Conservation (phyloP, 352 stramenopile species). For the Globisporangium radiosum region DNA sequence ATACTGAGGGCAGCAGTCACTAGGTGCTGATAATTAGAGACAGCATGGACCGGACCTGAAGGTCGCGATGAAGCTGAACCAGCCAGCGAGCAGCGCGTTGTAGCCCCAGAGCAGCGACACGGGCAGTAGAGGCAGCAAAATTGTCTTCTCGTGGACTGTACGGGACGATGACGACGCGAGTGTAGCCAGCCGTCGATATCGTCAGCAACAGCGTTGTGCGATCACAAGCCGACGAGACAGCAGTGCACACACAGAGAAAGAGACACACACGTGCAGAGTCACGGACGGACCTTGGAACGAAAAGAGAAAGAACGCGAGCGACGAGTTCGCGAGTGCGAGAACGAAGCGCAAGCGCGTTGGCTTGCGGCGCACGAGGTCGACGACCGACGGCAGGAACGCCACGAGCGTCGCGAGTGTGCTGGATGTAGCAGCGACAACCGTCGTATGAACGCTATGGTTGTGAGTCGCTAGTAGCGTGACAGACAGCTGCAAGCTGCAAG, state of each 20-base stretch:
- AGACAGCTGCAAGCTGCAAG: background rate
- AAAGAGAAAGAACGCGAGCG: constrained; percentile 94
- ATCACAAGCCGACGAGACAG: too few species aligned
- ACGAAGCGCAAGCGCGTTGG: constrained; percentile 72
- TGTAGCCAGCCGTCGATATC: too few species aligned
- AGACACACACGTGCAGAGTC: constrained; percentile 16
- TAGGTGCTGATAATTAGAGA: too few species aligned
- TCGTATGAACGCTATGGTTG: background rate
- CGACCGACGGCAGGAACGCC: constrained; percentile 81
- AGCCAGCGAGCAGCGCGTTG: constrained; percentile 51
- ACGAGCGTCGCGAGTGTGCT: constrained; percentile 78
- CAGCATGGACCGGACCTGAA: constrained; percentile 53
- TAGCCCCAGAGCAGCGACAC: constrained; percentile 80
- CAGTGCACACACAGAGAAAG: background rate
- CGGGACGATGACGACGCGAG: background rate
- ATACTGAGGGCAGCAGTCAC: too few species aligned
- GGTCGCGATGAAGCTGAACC: constrained; percentile 75
- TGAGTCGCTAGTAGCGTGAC: background rate
- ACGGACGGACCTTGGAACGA: constrained; percentile 84
- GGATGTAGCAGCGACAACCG: background rate
- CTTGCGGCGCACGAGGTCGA: constrained; percentile 62
- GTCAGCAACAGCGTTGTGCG: too few species aligned
- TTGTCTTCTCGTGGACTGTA: constrained; percentile 95
- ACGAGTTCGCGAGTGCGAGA: constrained; percentile 77
- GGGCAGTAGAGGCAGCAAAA: constrained; percentile 90